Base-by-base conservation (phyloP, 257 asterid genomes). In the Salvia rosmarinus region DNA sequence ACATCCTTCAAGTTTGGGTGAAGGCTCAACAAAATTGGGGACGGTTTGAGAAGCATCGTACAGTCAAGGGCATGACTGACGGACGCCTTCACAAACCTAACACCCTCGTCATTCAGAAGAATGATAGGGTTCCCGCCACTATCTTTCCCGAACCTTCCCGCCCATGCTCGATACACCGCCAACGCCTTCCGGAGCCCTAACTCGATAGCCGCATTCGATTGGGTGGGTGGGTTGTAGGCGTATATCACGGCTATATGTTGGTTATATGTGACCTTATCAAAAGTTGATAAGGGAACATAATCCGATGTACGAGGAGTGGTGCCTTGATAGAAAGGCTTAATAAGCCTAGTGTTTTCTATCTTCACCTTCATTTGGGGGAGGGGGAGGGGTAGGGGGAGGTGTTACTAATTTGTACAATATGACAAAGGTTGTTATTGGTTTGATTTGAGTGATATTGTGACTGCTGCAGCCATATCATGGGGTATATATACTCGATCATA, bases 241-340 rank as follows among this genome's bases (percentile, higher is more conserved):
- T 87, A 91, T 5, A 91, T 84, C n/a, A 89, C 67, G 2, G 95
- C 97, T 10, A 91, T 82, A 23, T 91, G 96, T 70, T 83, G 86
- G 58, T 89, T 78, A 10, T 62, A 86, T 0, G 92, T 86, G 61
- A 80, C 85, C 69, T 79, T 86, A 47, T 91, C 97, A 55, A 91
- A 91, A 12, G 87, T 89, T 2, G 86, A 82, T 5, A 89, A 66
- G 23, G 92, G 87, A 39, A 78, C 64, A 40, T 17, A 55, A 40
- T 28, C 47, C 46, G 62, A 64, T 56, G 69, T 60, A 0, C 75
- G 10, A 34, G 90, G 86, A 54, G 82, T 42, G 2, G 5, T n/a
- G 82, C 72, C 43, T 44, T 64, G 57, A 46, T 64, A 64, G 3
- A 43, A 25, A 3, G 88, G 89, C 86, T 49, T 82, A 8, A 64